Evolutionary conservation across 768 basidiomycete species (phyloP).

Genomic region (Phylloporus arenicola): DNA sequence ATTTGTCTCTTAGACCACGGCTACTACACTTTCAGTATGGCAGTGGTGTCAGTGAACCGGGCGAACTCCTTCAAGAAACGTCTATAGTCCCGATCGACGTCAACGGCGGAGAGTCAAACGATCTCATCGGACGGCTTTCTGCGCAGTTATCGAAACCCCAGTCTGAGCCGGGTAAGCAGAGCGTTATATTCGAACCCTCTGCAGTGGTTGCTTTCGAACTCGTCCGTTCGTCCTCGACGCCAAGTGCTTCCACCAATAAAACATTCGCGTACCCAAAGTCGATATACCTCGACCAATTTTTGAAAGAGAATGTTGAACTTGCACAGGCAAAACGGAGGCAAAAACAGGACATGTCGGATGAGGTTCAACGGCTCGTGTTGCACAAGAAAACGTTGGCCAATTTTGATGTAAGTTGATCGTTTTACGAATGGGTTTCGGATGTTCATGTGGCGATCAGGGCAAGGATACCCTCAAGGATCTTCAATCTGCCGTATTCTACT

Average conservation of each 20-base stretch:
- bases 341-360: slow-evolving; percentile 38
- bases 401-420: slow-evolving; percentile 46
- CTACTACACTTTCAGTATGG: slow-evolving; percentile 58
- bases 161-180: slow-evolving; percentile 35
- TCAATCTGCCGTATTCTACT: slow-evolving; percentile 61
- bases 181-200: slow-evolving; percentile 59
- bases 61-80: slow-evolving; percentile 32
- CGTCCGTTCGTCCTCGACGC: slow-evolving; percentile 22
- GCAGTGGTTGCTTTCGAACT: slow-evolving; percentile 59
- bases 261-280: slow-evolving; percentile 56
- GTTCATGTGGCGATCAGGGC: slow-evolving; percentile 35
- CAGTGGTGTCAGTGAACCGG: slow-evolving; percentile 33
- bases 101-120: slow-evolving; percentile 41
- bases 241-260: slow-evolving; percentile 12
- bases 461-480: slow-evolving; percentile 61
- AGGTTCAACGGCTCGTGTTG: slow-evolving; percentile 43
- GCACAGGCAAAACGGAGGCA: slow-evolving; percentile 32
- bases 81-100: slow-evolving; percentile 51
- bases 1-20: slow-evolving; percentile 22
- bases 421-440: background rate
- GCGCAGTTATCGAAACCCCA: slow-evolving; percentile 30
- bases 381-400: slow-evolving; percentile 45
- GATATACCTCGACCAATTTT: slow-evolving; percentile 69
- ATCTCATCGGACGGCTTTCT: slow-evolving; percentile 50
- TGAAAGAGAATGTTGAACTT: slow-evolving; percentile 50